These are phyloP conservation scores for Neonectria magnoliae DNA, from an alignment of 2,329 filamentous ascomycete species.

Conservation along the genomic window DNA sequence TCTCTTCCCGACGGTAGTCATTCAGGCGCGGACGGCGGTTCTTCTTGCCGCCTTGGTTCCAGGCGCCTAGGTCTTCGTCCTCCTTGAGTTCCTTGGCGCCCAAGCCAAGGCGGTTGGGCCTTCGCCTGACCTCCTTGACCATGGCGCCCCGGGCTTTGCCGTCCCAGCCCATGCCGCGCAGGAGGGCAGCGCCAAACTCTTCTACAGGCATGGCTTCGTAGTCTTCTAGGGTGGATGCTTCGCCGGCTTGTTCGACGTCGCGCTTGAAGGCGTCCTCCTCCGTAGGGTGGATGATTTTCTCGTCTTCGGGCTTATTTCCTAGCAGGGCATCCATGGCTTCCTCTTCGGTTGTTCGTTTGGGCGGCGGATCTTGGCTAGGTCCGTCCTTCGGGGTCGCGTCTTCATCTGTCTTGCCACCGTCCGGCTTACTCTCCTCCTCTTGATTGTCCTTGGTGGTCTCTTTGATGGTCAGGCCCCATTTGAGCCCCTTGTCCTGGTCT, in stretches of 20 bases:
- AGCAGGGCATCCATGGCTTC: constrained; percentile 75
- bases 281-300: constrained; percentile 65
- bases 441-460: constrained; percentile 67
- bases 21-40: constrained; percentile 56
- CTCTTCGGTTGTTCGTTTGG: constrained; percentile 51
- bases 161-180: constrained; percentile 97
- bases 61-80: constrained; percentile 78
- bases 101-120: constrained; percentile 85
- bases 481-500: constrained; percentile 64
- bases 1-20: constrained; percentile 59
- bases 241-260: constrained; percentile 77
- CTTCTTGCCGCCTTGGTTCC: constrained; percentile 75
- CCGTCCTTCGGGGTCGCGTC: constrained; percentile 20
- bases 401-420: constrained; percentile 14
- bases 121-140: constrained; percentile 72
- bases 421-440: constrained; percentile 30
- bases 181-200: constrained; percentile 89
- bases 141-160: constrained; percentile 64
- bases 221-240: constrained; percentile 80
- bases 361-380: constrained; percentile 9
- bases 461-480: constrained; percentile 62
- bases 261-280: constrained; percentile 75
- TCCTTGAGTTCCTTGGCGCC: constrained; percentile 84
- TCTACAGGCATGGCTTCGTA: constrained; percentile 92
- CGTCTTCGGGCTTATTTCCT: constrained; percentile 58